Evolutionary conservation across 2,329 filamentous ascomycete species (phyloP).

Genomic region (Capronia americana): DNA sequence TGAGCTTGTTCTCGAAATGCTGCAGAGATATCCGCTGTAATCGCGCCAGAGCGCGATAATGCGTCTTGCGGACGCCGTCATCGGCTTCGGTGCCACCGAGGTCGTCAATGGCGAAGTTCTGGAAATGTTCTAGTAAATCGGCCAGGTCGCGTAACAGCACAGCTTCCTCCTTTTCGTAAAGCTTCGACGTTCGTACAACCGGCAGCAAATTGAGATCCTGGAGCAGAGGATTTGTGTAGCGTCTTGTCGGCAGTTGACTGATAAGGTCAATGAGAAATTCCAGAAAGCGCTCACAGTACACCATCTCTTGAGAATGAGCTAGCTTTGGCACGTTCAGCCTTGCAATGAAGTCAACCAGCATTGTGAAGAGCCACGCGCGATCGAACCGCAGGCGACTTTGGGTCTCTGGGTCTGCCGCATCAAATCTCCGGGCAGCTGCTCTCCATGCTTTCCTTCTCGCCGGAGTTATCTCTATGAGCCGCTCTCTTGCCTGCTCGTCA

Average conservation of each 20-base stretch:
- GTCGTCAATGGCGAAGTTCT: slow-evolving; percentile 88
- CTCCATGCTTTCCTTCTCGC: slow-evolving; percentile 89
- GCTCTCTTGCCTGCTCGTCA: slow-evolving; percentile 75
- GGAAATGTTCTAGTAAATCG: slow-evolving; percentile 82
- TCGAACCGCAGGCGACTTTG: slow-evolving; percentile 88
- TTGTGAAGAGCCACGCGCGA: slow-evolving; percentile 87
- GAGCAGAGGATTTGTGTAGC: slow-evolving; percentile 89
- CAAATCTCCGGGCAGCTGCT: slow-evolving; percentile 82
- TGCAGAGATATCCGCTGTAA: slow-evolving; percentile 80
- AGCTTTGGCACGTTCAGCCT: slow-evolving; percentile 65
- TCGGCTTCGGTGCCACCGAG: slow-evolving; percentile 80
- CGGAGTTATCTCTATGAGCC: slow-evolving; percentile 72
- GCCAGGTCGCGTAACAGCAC: slow-evolving; percentile 80
- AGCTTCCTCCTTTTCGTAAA: slow-evolving; percentile 77
- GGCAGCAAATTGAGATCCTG: slow-evolving; percentile 84
- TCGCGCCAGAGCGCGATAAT: slow-evolving; percentile 77
- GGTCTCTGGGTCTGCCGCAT: slow-evolving; percentile 78
- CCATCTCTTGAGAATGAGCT: slow-evolving; percentile 9
- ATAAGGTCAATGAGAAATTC: slow-evolving; percentile 90
- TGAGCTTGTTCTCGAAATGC: slow-evolving; percentile 86
- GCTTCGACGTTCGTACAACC: slow-evolving; percentile 76
- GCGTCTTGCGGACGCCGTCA: slow-evolving; percentile 76
- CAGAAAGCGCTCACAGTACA: slow-evolving; percentile 73
- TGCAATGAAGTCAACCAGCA: slow-evolving; percentile 81
- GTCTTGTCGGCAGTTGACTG: slow-evolving; percentile 89